Base-by-base conservation (phyloP, 106 monocot genomes). In the Dendrobium officinale region DNA sequence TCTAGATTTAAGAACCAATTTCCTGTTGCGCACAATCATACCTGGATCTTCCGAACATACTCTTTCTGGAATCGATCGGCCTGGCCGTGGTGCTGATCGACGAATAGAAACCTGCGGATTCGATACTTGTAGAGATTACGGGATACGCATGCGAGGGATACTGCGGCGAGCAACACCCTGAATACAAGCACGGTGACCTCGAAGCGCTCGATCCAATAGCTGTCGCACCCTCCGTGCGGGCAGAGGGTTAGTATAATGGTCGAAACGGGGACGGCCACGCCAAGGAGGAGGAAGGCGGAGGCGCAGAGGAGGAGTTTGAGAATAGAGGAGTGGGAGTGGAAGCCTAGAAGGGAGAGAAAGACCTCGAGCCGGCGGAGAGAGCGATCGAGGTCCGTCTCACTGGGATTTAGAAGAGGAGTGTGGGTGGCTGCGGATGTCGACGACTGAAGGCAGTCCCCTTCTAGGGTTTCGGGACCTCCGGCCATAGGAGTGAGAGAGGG, bases 21-120 rank as follows among this genome's bases (percentile, higher is more conserved):
- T 67, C 9, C 33, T 0, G 43, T 74, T 74, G 8, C 17, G 43
- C 16, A n/a, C 73, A 8, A 42, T 74, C n/a, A 37, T n/a, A 90
- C 92, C 89, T 89, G 79, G 76, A 90, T 92, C 82, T 86, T 89
- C 17, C 48, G 42, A 16, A 82, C 79, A 54, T 92, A 92, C 80
- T 90, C 84, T 42, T 90, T 79, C 84, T 88, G 89, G 78, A 92
- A 83, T 61, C 92, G 48, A 48, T 77, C 79, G 18, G 72, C 49
- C 22, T 77, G 79, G 3, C 88, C 89, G 66, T 82, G 84, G n/a
- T 83, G 77, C 79, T 81, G 81, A 79, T 90, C 90, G 8, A 90
- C 82, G 80, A 92, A 92, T n/a, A 92, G 67, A 29, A 92, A 92
- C 79, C 77, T 83, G 55, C 90, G 42, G 51, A 90, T 75, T 68